phyloP scores from a whole-genome alignment of 2,329 filamentous ascomycete genomes.

The Colletotrichum limetticola region DNA sequence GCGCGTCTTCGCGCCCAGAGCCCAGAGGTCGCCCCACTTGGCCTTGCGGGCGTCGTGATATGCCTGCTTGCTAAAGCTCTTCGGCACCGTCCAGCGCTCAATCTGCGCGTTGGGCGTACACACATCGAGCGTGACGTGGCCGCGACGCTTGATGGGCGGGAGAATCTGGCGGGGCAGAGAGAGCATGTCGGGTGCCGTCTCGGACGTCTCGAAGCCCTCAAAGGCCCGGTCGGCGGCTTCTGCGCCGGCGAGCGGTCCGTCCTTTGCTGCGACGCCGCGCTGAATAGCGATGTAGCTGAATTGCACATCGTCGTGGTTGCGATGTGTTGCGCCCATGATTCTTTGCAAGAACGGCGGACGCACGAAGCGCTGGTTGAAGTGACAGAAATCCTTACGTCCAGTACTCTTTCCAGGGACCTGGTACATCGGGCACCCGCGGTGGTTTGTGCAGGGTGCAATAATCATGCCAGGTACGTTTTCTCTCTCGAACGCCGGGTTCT shows the following conservation, averaged over 20 bases:
- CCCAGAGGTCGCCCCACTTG: slow-evolving; percentile 94
- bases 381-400: slow-evolving; percentile 90
- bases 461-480: slow-evolving; percentile 71
- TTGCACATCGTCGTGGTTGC: slow-evolving; percentile 89
- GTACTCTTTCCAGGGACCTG: slow-evolving; percentile 72
- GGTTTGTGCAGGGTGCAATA: slow-evolving; percentile 86
- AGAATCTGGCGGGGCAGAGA: slow-evolving; percentile 82
- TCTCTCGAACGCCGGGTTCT: slow-evolving; percentile 51
- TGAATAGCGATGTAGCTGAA: slow-evolving; percentile 92
- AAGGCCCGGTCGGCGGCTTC: slow-evolving; percentile 75
- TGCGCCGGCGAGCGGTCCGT: slow-evolving; percentile 56
- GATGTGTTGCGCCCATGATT: slow-evolving; percentile 73
- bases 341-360: slow-evolving; percentile 84
- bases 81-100: slow-evolving; percentile 93
- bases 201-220: slow-evolving; percentile 71
- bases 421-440: slow-evolving; percentile 91
- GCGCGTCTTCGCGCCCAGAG: slow-evolving; percentile 90
- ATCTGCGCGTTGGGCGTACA: slow-evolving; percentile 88
- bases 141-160: slow-evolving; percentile 85
- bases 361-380: slow-evolving; percentile 89
- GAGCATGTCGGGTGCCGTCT: slow-evolving; percentile 63
- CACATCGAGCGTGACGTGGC: slow-evolving; percentile 89
- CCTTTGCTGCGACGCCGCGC: slow-evolving; percentile 67
- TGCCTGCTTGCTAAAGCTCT: slow-evolving; percentile 81
- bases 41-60: slow-evolving; percentile 94